Base-by-base conservation (phyloP, 495 filamentous ascomycete genomes). In the Lasiosphaeriaceae sp. region DNA sequence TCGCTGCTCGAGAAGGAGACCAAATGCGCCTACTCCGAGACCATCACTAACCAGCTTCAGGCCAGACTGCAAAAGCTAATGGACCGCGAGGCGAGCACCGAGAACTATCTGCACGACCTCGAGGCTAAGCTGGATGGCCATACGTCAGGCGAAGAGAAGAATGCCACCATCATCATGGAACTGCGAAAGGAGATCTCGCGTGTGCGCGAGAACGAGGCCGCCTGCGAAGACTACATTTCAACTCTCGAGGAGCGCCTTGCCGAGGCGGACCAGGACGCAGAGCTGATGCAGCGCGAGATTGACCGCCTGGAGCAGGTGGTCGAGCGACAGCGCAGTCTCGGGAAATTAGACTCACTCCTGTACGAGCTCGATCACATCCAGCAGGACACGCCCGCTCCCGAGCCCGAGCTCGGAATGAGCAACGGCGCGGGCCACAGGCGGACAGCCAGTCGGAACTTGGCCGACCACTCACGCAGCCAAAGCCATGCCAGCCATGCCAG, bases 241-340 rank as follows among this genome's bases (percentile, higher is more conserved):
- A 97, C 93, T 2, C 77, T 99, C 34, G 94, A 99, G 71, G 94
- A 97, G 70, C 87, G 94, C 17, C 82, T 99, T 16, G 95, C 95
- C 0, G 94, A 99, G 71, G 84, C 91, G 4, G 94, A 99, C 63
- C 93, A 97, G 66, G 95, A 99, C 65, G 86, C 90, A 65, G 94
- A 97, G 66, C 69, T 96, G 54, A 96, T 97, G 92, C 90, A 96
- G 72, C 88, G 92, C 23, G 94, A 99, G 67, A 89, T 99, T 63
- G 86, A 95, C 68, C 85, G 93, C 37, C 77, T 99, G 34, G 93
- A 97, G 69, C 90, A 96, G 72, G 91, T 97, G 21, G 83, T 99
- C 49, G 93, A 97, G 66, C 90, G 95, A 47, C 94, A 99, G 66
- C 82, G 95, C 41, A 96, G 91, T 66, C 82, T 99, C 39, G 92